Conservation (phyloP, 176 grass and related monocot genomes). For the Ensete ventricosum region DNA sequence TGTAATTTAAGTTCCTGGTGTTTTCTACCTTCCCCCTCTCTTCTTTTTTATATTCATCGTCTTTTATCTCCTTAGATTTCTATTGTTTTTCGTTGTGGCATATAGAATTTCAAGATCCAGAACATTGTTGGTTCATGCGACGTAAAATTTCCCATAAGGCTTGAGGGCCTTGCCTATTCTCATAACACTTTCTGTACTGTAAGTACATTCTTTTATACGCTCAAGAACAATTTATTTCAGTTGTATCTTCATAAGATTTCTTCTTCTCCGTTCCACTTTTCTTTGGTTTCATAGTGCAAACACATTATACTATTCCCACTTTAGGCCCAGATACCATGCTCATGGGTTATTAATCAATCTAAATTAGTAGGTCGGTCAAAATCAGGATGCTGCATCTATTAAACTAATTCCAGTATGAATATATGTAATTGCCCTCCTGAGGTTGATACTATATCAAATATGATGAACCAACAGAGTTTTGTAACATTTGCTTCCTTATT, state of each 20-base stretch:
- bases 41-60: background rate
- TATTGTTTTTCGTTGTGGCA: background rate
- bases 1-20: background rate
- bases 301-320: no score
- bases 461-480: no score
- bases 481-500: background rate
- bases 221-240: background rate
- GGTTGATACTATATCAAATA: no score
- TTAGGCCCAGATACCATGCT: no score
- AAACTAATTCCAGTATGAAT: no score
- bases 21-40: no score
- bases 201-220: conserved; percentile 10
- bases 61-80: conserved; percentile 2
- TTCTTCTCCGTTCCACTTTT: background rate
- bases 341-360: no score
- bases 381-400: no score
- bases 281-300: no score
- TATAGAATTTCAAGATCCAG: conserved; percentile 91
- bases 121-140: conserved; percentile 93
- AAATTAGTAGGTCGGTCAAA: no score
- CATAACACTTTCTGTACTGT: conserved; percentile 87
- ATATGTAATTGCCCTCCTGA: no score
- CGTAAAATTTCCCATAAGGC: conserved; percentile 84
- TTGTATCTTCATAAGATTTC: background rate
- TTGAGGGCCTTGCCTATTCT: conserved; percentile 92